Evolutionary conservation across 2,329 filamentous ascomycete genomes (phyloP), one percentile per base, ranked within the genome.

Genomic region (Plectosphaerella sp.): DNA sequence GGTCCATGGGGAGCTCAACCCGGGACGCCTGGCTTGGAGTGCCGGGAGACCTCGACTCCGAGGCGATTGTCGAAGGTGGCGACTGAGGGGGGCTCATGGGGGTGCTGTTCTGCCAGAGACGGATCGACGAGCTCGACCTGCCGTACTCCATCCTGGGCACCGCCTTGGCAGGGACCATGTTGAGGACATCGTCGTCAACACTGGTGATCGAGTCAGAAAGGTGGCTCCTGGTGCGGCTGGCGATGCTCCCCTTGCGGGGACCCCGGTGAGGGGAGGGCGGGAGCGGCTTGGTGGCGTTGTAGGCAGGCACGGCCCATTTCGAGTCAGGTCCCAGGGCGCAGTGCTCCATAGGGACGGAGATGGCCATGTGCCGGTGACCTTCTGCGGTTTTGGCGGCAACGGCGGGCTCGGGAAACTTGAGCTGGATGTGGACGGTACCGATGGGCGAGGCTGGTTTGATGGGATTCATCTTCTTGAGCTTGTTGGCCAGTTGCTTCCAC

Each of bases 281-380:
- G 5, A 63, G 58, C 46, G 63, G 62, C 37, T 62, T 58, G 24
- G 56, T 51, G 24, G 58, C 47, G 18, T 59, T 57, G 54, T 52
- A 54, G 18, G 56, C 48, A 9, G 56, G 52, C 33, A 56, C 54
- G 15, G 48, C 58, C 55, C 37, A 56, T 50, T 12, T 60, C 25
- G 51, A 53, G 43, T 55, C 55, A 6, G 61, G 57, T 3, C 68
- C 70, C 43, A 76, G 65, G 20, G 78, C 72, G 5, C 72, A 74
- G 52, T 79, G 67, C 56, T 80, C 73, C 12, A 76, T 54, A 2
- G 82, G 81, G 45, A 84, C 83, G 0, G 80, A 83, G 49, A 84
- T 84, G 53, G 80, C 79, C 56, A 85, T 83, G 58, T 84, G 77
- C 5, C 78, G 72, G 59, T 80, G 71, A 2, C 81, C 81, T 3